Evolutionary conservation across 768 basidiomycete species (phyloP).

Genomic region (Amanita rubescens): DNA sequence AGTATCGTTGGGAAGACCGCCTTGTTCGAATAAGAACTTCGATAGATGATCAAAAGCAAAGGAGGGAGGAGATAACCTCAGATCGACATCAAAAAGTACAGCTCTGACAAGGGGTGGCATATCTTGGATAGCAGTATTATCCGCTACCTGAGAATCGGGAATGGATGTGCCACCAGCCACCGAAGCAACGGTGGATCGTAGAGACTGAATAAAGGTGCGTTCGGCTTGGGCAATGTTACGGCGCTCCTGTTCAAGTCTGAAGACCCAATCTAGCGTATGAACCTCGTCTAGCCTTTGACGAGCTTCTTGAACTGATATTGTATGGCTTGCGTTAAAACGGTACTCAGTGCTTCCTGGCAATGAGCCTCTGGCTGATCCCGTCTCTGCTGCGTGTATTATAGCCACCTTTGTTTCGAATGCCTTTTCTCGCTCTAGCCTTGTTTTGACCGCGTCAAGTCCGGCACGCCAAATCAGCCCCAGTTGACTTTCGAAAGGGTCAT

Average conservation of each 20-base stretch:
- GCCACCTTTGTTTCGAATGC: slow-evolving; percentile 76
- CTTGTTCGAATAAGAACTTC: slow-evolving; percentile 60
- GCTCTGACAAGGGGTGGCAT: slow-evolving; percentile 67
- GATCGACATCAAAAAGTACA: slow-evolving; percentile 47
- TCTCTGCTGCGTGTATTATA: slow-evolving; percentile 45
- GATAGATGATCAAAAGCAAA: slow-evolving; percentile 49
- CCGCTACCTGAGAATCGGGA: slow-evolving; percentile 38
- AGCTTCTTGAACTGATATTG: slow-evolving; percentile 67
- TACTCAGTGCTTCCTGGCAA: slow-evolving; percentile 35
- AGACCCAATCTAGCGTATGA: slow-evolving; percentile 68
- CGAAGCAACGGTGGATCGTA: slow-evolving; percentile 30
- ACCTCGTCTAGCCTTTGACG: slow-evolving; percentile 57
- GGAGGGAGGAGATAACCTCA: slow-evolving; percentile 52
- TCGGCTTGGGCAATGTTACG: slow-evolving; percentile 46
- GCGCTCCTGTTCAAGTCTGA: slow-evolving; percentile 41
- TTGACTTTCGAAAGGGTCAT: slow-evolving; percentile 77
- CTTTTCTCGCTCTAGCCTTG: slow-evolving; percentile 66
- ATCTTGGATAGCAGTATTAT: slow-evolving; percentile 20
- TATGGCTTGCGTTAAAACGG: slow-evolving; percentile 56
- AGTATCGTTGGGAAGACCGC: slow-evolving; percentile 64
- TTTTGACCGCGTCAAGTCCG: slow-evolving; percentile 63
- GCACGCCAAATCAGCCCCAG: slow-evolving; percentile 69
- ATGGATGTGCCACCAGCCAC: slow-evolving; percentile 14
- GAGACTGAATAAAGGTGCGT: slow-evolving; percentile 33
- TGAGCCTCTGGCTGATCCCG: slow-evolving; percentile 18